phyloP scores from a whole-genome alignment of 176 grass and related monocot species.

The Zoysia japonica region DNA sequence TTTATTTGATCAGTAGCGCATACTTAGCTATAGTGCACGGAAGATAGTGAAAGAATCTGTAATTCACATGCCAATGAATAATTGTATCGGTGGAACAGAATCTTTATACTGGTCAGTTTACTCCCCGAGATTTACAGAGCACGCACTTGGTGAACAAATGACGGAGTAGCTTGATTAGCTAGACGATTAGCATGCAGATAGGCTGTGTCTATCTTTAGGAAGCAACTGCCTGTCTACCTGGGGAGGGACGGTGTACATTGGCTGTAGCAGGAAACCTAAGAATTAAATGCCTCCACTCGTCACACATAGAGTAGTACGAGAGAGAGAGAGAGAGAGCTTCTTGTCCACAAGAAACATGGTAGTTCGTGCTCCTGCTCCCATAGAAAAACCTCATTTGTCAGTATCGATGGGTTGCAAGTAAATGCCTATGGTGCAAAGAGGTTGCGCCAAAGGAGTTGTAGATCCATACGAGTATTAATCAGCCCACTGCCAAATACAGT shows the following conservation, averaged over 20 bases:
- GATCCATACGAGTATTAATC: no score
- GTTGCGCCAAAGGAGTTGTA: no score
- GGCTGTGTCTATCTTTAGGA: constrained; percentile 27
- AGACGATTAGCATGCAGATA: background rate
- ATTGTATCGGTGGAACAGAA: no score
- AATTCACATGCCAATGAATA: no score
- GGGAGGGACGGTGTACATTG: constrained; percentile 27
- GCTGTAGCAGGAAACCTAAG: constrained; percentile 47
- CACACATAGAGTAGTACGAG: background rate
- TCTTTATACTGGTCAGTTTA: no score
- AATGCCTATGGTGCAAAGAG: background rate
- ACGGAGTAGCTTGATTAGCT: background rate
- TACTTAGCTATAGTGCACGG: background rate
- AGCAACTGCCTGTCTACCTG: constrained; percentile 38
- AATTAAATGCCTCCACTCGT: constrained; percentile 55
- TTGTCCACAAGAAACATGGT: constrained; percentile 37
- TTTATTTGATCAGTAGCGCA: background rate
- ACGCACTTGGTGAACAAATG: background rate
- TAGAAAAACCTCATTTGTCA: constrained; percentile 10
- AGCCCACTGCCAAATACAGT: no score
- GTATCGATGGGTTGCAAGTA: background rate
- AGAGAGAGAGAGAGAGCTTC: constrained; percentile 7
- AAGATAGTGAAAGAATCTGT: background rate
- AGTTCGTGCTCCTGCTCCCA: constrained; percentile 14
- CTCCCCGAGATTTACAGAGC: background rate